Percentiles rank a stretch among this genome's conserved stretches.
Evolutionary conservation across 208 protist genomes (phyloP).

Genomic region (Crithidia thermophila): DNA sequence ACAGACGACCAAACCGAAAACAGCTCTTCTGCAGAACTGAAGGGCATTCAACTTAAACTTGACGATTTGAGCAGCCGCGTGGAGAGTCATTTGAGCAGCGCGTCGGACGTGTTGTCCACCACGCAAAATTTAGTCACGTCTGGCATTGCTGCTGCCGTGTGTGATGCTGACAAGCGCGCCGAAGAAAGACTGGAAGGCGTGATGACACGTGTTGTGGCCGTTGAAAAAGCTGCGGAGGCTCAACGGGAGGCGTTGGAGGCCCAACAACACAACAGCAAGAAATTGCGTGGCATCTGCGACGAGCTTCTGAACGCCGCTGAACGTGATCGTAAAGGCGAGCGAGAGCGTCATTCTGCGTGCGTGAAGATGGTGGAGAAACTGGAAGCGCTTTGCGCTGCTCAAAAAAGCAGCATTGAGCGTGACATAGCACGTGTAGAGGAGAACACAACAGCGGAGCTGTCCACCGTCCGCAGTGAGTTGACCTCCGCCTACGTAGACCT

Average conservation of each 20-base stretch:
- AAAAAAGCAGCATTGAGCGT: conserved; percentile 1
- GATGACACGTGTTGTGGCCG: not conserved
- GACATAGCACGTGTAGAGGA: conserved; percentile 4
- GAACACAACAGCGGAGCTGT: not conserved
- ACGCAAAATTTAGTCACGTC: not conserved
- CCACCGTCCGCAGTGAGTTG: conserved; percentile 12
- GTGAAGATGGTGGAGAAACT: conserved; percentile 28
- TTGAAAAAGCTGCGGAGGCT: not conserved
- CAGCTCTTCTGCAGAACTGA: no score
- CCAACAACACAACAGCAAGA: conserved; percentile 10
- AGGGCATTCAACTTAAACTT: no score
- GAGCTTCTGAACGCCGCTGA: conserved; percentile 20
- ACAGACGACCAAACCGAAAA: not conserved
- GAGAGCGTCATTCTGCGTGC: conserved; percentile 16
- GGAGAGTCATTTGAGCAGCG: not conserved
- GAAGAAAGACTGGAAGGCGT: not conserved
- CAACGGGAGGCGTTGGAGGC: not conserved
- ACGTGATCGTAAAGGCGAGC: conserved; percentile 13
- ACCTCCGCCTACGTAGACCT: conserved; percentile 24
- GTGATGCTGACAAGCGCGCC: not conserved
- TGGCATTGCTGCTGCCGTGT: not conserved
- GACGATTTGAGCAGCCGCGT: not conserved
- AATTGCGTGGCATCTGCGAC: conserved; percentile 7
- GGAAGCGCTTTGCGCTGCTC: conserved; percentile 14
- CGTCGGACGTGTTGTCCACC: not conserved